phyloP scores from a whole-genome alignment of 371 early-diverging fungal genomes.

The Mucor sp. region DNA sequence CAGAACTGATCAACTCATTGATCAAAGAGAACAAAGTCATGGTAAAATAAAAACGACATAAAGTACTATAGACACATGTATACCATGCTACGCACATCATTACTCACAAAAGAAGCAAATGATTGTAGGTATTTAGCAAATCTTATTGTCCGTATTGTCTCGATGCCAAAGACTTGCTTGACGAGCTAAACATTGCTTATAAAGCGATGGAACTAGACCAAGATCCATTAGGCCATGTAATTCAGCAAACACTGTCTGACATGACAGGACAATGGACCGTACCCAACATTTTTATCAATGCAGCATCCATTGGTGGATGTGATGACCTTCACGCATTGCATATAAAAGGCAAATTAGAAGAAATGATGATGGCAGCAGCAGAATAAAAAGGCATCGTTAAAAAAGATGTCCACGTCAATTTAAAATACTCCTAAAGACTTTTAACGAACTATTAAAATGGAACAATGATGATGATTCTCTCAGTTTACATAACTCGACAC shows the following conservation, averaged over 20 bases:
- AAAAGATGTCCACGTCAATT: not conserved
- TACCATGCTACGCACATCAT: not conserved
- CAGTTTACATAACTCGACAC: not conserved
- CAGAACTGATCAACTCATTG: not conserved
- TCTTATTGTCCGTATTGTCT: not conserved
- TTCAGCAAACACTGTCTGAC: constrained; percentile 66
- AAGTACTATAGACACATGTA: not conserved
- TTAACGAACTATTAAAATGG: constrained; percentile 5
- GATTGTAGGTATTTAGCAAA: not conserved
- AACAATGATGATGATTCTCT: not conserved
- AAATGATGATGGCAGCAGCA: not conserved
- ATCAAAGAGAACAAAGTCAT: not conserved
- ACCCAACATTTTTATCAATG: constrained; percentile 85
- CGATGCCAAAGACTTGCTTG: not conserved
- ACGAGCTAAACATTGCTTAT: not conserved
- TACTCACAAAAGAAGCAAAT: too few relatives aligned
- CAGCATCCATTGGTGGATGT: constrained; percentile 76
- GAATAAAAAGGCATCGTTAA: not conserved
- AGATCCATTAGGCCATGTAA: constrained; percentile 40
- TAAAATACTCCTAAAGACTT: constrained; percentile 10
- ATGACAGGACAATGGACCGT: constrained; percentile 65
- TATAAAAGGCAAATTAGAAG: not conserved
- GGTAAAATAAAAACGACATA: not conserved
- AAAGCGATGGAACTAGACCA: not conserved
- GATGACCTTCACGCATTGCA: not conserved